Evolutionary conservation across 371 early-diverging fungal genomes (phyloP).

Genomic region (Mucor lusitanicus): DNA sequence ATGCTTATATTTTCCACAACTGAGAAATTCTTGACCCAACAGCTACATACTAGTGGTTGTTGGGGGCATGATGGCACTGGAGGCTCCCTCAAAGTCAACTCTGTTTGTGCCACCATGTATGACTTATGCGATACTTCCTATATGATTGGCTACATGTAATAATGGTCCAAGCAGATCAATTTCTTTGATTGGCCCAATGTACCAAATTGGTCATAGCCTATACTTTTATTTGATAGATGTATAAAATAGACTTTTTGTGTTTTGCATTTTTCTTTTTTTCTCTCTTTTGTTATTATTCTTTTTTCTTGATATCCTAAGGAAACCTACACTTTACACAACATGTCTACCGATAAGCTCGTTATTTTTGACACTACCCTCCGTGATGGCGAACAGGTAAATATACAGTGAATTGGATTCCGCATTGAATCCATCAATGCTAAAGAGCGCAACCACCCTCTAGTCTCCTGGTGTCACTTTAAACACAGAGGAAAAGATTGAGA

Average conservation of each 20-base stretch:
- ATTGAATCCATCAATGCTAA: background rate
- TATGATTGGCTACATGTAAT: constrained; percentile 5
- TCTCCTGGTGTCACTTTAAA: constrained; percentile 95
- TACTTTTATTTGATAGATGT: constrained; percentile 1
- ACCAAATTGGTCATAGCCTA: constrained; percentile 22
- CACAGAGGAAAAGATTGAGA: constrained; percentile 90
- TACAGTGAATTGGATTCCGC: background rate
- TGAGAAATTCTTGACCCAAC: background rate
- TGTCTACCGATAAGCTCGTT: constrained; percentile 70
- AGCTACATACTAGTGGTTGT: too few relatives aligned
- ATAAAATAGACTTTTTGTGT: background rate
- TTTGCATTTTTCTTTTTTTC: background rate
- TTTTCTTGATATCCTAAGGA: background rate
- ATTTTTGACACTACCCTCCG: constrained; percentile 95
- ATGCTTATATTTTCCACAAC: background rate
- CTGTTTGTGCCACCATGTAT: constrained; percentile 11
- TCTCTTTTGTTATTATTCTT: background rate
- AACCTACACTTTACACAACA: background rate
- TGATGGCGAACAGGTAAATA: constrained; percentile 92
- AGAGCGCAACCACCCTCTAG: too few relatives aligned
- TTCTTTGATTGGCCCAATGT: constrained; percentile 17
- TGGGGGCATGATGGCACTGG: background rate
- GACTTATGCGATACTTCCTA: constrained; percentile 6
- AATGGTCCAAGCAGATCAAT: constrained; percentile 1
- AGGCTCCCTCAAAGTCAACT: background rate